Evolutionary conservation across 768 basidiomycete species (phyloP).

Genomic region (Botryobasidium botryosum): DNA sequence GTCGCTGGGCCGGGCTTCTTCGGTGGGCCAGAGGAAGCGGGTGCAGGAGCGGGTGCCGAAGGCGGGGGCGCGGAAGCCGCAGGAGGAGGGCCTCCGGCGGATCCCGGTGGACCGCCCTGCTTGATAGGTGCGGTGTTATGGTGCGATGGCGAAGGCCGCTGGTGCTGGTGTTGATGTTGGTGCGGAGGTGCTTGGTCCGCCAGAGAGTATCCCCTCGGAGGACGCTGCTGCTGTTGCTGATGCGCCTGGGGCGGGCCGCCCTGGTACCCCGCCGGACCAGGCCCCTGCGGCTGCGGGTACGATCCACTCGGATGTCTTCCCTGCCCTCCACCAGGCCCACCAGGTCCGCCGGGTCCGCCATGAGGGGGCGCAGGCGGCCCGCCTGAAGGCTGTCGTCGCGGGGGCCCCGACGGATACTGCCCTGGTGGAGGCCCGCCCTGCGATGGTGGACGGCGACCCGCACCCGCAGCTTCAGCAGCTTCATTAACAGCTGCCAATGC

Average conservation of each 20-base stretch:
- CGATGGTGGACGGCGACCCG: neutral
- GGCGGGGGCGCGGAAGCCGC: neutral
- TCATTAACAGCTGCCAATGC: conserved; percentile 2
- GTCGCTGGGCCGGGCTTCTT: conserved; percentile 41
- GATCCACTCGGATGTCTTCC: too few relatives aligned
- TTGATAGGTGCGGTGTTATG: too few relatives aligned
- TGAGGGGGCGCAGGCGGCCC: too few relatives aligned
- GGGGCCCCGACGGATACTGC: neutral
- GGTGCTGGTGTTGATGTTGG: neutral
- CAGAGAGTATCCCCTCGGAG: neutral
- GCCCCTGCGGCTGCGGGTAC: conserved; percentile 3
- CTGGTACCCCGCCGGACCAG: neutral
- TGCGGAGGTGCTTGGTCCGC: neutral
- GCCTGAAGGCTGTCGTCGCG: too few relatives aligned
- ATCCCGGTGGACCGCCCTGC: neutral
- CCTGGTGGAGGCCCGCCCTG: neutral
- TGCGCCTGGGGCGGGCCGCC: neutral
- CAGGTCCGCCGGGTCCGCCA: conserved; percentile 6
- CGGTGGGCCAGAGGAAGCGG: conserved; percentile 8
- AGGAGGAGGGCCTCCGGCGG: neutral
- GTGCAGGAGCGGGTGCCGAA: neutral
- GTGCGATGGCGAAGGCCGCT: neutral
- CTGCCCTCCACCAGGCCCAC: conserved; percentile 10
- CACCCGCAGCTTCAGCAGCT: neutral
- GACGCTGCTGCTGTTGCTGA: conserved; percentile 7